Conservation (phyloP, 306 rosid species). For the Trifolium dubium region DNA sequence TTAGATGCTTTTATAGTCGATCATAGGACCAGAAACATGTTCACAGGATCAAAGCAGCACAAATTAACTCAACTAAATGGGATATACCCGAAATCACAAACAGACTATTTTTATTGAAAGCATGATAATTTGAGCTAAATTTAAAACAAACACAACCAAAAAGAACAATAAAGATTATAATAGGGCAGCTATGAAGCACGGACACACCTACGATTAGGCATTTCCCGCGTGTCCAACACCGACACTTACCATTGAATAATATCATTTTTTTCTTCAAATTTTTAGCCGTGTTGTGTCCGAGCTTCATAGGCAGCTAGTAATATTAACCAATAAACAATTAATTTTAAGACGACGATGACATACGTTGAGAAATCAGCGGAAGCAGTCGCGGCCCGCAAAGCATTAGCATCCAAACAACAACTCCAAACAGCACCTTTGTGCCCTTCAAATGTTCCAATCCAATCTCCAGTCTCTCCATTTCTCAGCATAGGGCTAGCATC, state of each 20-base stretch:
- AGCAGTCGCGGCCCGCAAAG: constrained; percentile 94
- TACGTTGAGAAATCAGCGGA: constrained; percentile 98
- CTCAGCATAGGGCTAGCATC: constrained; percentile 98
- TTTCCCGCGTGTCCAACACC: too few relatives aligned
- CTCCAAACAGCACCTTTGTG: constrained; percentile 99
- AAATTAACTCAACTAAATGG: neutral
- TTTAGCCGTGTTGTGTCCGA: too few relatives aligned
- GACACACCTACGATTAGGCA: too few relatives aligned
- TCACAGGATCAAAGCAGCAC: neutral
- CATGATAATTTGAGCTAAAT: neutral
- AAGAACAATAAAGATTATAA: neutral
- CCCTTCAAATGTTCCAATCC: constrained; percentile 99
- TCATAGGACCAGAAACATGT: neutral
- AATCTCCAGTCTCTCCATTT: constrained; percentile 98
- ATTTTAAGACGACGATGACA: neutral
- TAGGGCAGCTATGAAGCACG: neutral
- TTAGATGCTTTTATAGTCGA: too few relatives aligned
- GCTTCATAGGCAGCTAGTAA: neutral
- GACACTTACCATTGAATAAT: too few relatives aligned
- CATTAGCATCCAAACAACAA: constrained; percentile 94
- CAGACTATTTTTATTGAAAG: neutral
- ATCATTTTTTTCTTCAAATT: too few relatives aligned
- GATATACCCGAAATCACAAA: neutral
- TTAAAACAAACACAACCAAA: neutral
- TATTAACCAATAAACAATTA: neutral